phyloP scores from a whole-genome alignment of 2,329 filamentous ascomycete genomes.

The Arthrobotrys entomopaga region DNA sequence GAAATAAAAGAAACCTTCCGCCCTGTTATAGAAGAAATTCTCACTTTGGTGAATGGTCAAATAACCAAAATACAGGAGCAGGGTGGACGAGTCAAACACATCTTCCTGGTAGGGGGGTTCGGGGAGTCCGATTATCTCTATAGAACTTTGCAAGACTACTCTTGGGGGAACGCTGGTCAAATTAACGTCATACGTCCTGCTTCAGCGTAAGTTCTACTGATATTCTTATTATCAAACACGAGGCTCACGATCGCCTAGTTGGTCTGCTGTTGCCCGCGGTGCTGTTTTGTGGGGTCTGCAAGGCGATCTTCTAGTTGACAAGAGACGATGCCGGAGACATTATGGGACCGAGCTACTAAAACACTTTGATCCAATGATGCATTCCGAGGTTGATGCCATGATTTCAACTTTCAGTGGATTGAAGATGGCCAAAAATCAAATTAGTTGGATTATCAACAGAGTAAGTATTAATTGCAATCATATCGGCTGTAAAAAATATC shows the following conservation, averaged over 20 bases:
- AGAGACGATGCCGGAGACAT: slow-evolving; percentile 49
- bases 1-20: slow-evolving; percentile 51
- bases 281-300: slow-evolving; percentile 52
- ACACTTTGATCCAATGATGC: slow-evolving; percentile 50
- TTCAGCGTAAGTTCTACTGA: slow-evolving; percentile 22
- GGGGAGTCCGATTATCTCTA: slow-evolving; percentile 51
- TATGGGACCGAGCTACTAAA: slow-evolving; percentile 53
- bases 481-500: not conserved
- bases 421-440: slow-evolving; percentile 54
- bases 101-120: slow-evolving; percentile 48
- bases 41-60: slow-evolving; percentile 38
- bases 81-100: slow-evolving; percentile 47
- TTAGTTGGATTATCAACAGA: slow-evolving; percentile 53
- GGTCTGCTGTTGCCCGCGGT: slow-evolving; percentile 49
- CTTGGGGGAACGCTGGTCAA: slow-evolving; percentile 38
- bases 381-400: slow-evolving; percentile 52
- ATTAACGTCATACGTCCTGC: slow-evolving; percentile 45
- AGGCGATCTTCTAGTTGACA: slow-evolving; percentile 50
- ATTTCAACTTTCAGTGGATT: slow-evolving; percentile 54
- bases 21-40: slow-evolving; percentile 40
- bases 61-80: slow-evolving; percentile 44
- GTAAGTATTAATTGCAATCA: slow-evolving; percentile 5
- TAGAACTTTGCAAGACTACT: slow-evolving; percentile 24
- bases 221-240: too few species aligned
- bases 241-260: slow-evolving; percentile 3